Base-by-base conservation (phyloP, 306 rosid genomes). In the Pyrus bretschneideri region DNA sequence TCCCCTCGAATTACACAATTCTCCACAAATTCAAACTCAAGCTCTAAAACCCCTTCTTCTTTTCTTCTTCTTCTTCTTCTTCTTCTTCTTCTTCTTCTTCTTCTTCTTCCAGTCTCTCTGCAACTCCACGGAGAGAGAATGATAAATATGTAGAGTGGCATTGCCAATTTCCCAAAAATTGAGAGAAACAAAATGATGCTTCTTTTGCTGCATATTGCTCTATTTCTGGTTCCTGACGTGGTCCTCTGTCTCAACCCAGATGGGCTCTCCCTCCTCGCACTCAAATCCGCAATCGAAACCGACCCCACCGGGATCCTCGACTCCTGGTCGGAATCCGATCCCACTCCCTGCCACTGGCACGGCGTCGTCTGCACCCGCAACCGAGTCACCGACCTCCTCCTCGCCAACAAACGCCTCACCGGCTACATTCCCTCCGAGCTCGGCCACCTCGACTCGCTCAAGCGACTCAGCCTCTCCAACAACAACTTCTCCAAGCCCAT, bases 351-450 rank as follows among this genome's bases (percentile, higher is more conserved):
- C n/a, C 91, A 57, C 61, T 92, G 97, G 97, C 45, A 79, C 1
- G 93, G 97, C 38, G 79, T 92, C 67, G 78, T 78, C 44, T 92
- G 97, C 82, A 52, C 81, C 29, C 81, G 42, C 63, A 65, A 78
- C 76, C 87, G 88, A 54, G 97, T 92, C 75, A 88, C 91, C 25
- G 89, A 86, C 15, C 81, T 92, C 23, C 30, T 69, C 38, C 89
- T 92, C 42, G 83, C 89, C 42, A 78, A 77, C 82, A 85, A 83
- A 18, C 84, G 81, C 75, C 83, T 92, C 74, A 60, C 75, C 19
- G 97, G 97, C 69, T 92, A 92, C 86, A 76, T 92, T 42, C 97
- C 96, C 1, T 90, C 96, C 2, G 96, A 92, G 19, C 88, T 92
- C 69, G 96, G 96, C 3, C 81, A 76, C 23, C 81, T 92, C 51